Percentiles rank a stretch among this genome's conserved stretches.
phyloP scores from a whole-genome alignment of 2,329 filamentous ascomycete genomes.

The Ophiobolus disseminans region DNA sequence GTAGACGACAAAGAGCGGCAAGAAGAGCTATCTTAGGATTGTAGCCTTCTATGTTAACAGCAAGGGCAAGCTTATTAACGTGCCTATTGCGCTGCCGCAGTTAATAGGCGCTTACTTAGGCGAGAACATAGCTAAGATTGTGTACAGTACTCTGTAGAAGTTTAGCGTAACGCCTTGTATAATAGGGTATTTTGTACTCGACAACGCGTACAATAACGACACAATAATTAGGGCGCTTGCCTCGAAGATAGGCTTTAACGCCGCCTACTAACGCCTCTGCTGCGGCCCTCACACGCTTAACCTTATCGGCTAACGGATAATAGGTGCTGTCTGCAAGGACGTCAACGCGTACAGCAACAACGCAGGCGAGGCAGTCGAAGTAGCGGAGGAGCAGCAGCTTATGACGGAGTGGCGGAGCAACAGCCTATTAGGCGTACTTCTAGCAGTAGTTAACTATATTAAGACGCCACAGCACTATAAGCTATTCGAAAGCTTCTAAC shows the following conservation, averaged over 20 bases:
- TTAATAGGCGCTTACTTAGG: slow-evolving; percentile 5
- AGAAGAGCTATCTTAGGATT: slow-evolving; percentile 3
- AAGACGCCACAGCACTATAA: no score
- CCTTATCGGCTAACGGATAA: slow-evolving; percentile 1
- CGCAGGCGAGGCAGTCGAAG: not conserved
- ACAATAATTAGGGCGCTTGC: not conserved
- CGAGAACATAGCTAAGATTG: slow-evolving; percentile 5
- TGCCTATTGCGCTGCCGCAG: slow-evolving; percentile 13
- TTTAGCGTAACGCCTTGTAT: not conserved
- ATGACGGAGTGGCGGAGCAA: slow-evolving; percentile 1
- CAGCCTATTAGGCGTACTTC: slow-evolving; percentile 2
- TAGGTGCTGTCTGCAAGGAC: not conserved
- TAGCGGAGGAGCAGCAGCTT: not conserved
- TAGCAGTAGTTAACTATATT: no score
- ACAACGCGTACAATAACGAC: not conserved
- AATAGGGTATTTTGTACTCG: not conserved
- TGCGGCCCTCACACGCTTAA: slow-evolving; percentile 6
- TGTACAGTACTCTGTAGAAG: not conserved
- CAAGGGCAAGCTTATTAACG: not conserved
- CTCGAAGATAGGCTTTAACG: slow-evolving; percentile 1
- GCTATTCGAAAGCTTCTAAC: not conserved
- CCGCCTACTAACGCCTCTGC: slow-evolving; percentile 1
- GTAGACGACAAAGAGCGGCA: slow-evolving; percentile 9
- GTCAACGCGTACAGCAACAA: slow-evolving; percentile 1
- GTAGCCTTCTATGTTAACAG: slow-evolving; percentile 5